Conservation (phyloP, 345 rosid genomes). For the Fremontodendron californicum region DNA sequence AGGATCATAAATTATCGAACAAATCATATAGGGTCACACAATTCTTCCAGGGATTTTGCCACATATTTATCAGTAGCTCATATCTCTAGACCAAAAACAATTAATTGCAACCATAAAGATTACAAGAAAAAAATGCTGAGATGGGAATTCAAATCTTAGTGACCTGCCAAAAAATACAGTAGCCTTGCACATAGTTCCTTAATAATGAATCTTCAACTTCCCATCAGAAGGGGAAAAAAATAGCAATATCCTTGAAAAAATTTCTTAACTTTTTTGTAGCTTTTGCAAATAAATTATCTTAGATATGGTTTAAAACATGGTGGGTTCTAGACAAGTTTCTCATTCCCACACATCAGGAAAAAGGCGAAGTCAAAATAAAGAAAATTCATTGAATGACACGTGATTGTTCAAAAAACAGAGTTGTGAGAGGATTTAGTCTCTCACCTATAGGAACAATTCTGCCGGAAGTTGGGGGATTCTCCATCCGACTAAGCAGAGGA, state of each 20-base stretch:
- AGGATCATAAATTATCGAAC: not conserved
- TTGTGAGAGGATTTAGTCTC: conserved; percentile 16
- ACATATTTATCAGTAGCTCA: not conserved
- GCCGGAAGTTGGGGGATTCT: conserved; percentile 18
- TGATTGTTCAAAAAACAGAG: not conserved
- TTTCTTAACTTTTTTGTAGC: not conserved
- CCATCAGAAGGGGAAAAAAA: not conserved
- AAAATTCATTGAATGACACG: conserved; percentile 2
- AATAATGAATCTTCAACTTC: not conserved
- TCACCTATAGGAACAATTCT: conserved; percentile 19
- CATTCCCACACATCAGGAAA: not conserved
- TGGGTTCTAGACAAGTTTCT: conserved; percentile 7
- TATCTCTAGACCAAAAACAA: not conserved
- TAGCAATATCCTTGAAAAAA: not conserved
- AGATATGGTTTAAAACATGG: not conserved
- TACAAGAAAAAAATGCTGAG: not conserved
- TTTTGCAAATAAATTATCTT: not conserved
- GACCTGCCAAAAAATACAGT: not conserved
- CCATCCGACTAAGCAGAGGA: conserved; percentile 17
- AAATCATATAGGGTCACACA: not conserved
- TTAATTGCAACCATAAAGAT: not conserved
- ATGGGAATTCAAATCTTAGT: not conserved
- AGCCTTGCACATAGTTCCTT: not conserved
- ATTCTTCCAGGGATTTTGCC: not conserved
- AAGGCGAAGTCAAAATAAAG: not conserved